A percentile compares a stretch with the other conserved stretches of the same genome.
phyloP scores from a whole-genome alignment of 108 stramenopile species.

The Nannochloropsis gaditana region DNA sequence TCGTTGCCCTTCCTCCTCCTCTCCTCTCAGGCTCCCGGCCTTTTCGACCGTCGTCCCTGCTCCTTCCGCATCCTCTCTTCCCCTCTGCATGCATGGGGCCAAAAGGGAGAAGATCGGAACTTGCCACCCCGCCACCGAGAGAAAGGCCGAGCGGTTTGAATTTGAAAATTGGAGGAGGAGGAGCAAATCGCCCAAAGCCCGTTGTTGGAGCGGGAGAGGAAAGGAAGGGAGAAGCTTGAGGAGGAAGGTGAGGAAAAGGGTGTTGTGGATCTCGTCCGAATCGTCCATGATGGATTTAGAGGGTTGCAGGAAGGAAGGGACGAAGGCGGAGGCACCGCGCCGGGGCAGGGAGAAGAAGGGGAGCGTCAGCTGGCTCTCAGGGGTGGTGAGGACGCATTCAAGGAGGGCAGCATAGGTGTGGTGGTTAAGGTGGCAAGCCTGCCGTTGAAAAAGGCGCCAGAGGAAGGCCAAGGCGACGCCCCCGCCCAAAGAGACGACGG shows the following conservation, averaged over 20 bases:
- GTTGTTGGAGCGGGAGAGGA: neutral
- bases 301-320: neutral
- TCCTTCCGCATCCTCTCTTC: too few species aligned
- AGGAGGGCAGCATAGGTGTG: neutral
- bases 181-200: neutral
- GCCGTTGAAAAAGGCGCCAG: neutral
- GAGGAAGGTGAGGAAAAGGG: neutral
- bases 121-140: constrained; percentile 15
- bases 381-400: constrained; percentile 8
- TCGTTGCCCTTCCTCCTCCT: neutral
- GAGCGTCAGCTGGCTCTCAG: neutral
- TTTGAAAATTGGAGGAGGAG: neutral
- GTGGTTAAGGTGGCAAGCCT: neutral
- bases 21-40: too few species aligned
- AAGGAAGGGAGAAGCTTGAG: neutral
- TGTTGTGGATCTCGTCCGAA: neutral
- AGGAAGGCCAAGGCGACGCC: neutral
- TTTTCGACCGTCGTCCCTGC: neutral
- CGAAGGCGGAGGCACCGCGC: neutral
- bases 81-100: neutral
- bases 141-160: neutral
- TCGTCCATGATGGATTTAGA: neutral
- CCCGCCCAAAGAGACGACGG: neutral
- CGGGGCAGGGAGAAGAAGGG: neutral
- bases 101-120: neutral